Base-by-base conservation (phyloP, 1,284 basidiomycete species). In the Cryptococcus amylolentus region DNA sequence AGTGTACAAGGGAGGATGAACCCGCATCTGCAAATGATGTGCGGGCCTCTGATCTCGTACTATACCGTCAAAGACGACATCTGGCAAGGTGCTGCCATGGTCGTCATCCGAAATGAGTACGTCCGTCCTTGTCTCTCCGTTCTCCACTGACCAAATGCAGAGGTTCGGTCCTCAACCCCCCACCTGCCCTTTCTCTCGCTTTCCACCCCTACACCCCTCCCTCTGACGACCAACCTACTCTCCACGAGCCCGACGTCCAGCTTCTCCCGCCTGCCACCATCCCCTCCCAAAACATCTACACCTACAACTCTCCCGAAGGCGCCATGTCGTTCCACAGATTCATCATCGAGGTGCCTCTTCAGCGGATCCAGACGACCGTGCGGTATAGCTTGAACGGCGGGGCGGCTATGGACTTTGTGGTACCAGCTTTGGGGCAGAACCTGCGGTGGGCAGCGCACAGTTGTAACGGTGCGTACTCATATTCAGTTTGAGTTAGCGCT, bases 271-370 rank as follows among this genome's bases (percentile, higher is more conserved):
- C 61, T 1, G 55, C 60, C 38, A 60, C 63, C 27, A 81, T 85
- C 6, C 71, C 79, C 5, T 90, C 87, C 2, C 83, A 89, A 62
- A 86, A 88, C 69, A 84, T 98, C 48, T 89, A 85, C 78, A 87
- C 88, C 9, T 92, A 94, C 77, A 80, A 81, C 18, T 86, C 87
- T 16, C 76, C 79, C 54, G 81, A 83, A 43, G 79, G 90, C 14
- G 87, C 88, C 0, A 91, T 84, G 71, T 91, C 90, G 1, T 98
- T 98, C 79, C 98, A 92, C 90, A 83, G 96, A 53, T 98, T 98
- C 80, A 83, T 88, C 72, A 84, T 98, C 54, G 84, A 88, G 64
- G 82, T 98, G 54, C 91, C 90, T 5, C 75, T 98, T 8, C 81
- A 82, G 5, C 76, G 81, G 8, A 77, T 81, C 39, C 90, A 95